These are phyloP conservation scores for Talaromyces thailandensis DNA, from an alignment of 495 filamentous ascomycete genomes.

Conservation along the genomic window DNA sequence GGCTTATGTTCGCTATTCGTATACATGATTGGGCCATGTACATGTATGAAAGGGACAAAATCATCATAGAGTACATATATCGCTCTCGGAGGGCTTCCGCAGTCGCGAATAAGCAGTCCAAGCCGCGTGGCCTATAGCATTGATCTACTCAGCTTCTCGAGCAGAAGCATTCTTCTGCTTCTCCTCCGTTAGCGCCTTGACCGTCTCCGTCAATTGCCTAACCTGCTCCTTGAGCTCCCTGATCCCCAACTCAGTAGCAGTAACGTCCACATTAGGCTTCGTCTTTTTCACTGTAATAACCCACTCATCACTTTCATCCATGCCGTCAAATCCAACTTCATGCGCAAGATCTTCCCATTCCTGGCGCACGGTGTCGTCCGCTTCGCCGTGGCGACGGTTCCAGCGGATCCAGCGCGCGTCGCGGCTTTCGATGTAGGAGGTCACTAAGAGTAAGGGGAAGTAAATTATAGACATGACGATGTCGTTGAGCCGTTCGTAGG, in stretches of 20 bases:
- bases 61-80: neutral
- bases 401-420: conserved; percentile 56
- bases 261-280: conserved; percentile 68
- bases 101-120: neutral
- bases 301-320: conserved; percentile 60
- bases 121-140: neutral
- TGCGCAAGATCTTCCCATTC: conserved; percentile 84
- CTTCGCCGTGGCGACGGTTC: conserved; percentile 72
- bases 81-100: no score
- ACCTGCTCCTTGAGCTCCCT: conserved; percentile 61
- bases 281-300: conserved; percentile 59
- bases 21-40: neutral
- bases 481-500: conserved; percentile 76
- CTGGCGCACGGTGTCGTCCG: conserved; percentile 80
- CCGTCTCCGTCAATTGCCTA: conserved; percentile 51
- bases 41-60: neutral
- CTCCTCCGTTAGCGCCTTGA: conserved; percentile 35
- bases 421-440: conserved; percentile 64
- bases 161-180: neutral
- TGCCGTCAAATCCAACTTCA: conserved; percentile 66
- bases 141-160: neutral
- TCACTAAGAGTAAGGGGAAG: conserved; percentile 71
- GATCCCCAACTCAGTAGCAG: conserved; percentile 60
- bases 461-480: conserved; percentile 81
- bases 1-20: neutral